These are phyloP conservation scores for Ormosia emarginata DNA, from an alignment of 306 rosid genomes.

Conservation along the genomic window DNA sequence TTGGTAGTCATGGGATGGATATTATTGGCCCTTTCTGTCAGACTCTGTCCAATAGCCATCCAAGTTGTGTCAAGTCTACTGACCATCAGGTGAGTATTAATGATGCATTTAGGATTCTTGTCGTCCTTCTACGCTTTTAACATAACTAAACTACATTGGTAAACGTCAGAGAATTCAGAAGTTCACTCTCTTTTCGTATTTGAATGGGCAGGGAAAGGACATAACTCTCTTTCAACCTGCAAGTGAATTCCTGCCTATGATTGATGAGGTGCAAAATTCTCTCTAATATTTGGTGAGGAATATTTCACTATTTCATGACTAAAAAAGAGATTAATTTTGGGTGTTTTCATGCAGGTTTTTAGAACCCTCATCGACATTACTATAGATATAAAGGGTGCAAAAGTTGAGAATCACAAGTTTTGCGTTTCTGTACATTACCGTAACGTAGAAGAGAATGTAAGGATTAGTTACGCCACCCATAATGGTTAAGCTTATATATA, in stretches of 20 bases:
- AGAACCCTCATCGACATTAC: constrained; percentile 73
- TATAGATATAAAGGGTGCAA: constrained; percentile 66
- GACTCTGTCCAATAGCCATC: constrained; percentile 38
- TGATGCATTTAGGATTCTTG: background rate
- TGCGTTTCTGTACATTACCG: constrained; percentile 96
- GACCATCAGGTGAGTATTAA: constrained; percentile 46
- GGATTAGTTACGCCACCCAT: background rate
- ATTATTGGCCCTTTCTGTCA: constrained; percentile 63
- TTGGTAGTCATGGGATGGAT: constrained; percentile 99
- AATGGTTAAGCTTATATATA: background rate
- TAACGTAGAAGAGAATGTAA: constrained; percentile 82
- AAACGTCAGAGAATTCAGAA: background rate
- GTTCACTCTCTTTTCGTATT: background rate
- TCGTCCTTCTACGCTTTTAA: too few species aligned
- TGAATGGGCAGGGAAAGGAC: constrained; percentile 61
- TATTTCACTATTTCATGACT: background rate
- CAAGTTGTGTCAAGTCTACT: constrained; percentile 49
- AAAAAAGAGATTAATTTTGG: background rate
- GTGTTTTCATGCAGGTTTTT: constrained; percentile 60
- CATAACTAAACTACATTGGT: too few species aligned
- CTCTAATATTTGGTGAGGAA: background rate
- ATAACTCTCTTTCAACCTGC: constrained; percentile 90
- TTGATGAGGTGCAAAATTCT: constrained; percentile 57
- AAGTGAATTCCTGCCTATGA: constrained; percentile 74
- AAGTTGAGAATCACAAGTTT: constrained; percentile 91